Base-by-base conservation (phyloP, 1,284 basidiomycete species). In the Apiotrichum akiyoshidainum region DNA sequence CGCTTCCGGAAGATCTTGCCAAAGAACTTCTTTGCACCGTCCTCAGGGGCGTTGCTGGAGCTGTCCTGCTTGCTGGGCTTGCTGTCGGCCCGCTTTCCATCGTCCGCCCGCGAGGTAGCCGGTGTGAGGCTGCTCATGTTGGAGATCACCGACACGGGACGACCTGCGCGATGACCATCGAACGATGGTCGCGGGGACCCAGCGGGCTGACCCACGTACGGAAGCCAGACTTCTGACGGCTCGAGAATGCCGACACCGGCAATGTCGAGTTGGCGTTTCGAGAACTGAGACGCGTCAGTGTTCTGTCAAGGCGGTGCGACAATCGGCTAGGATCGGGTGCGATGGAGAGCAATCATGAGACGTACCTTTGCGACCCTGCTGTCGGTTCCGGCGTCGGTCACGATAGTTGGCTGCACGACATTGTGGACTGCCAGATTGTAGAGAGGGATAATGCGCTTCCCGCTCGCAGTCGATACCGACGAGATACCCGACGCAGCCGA, bases 371-470 rank as follows among this genome's bases (percentile, higher is more conserved):
- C 93, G 13, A 99, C 87, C 75, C 90, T 92, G 34, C 90, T 90
- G 65, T 98, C 95, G 0, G 95, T 99, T 4, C 92, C 93, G 39
- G 77, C 75, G 56, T 77, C 74, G 8, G 74, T 74, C 35, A 91
- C 86, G 57, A 96, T 87, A 34, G 87, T 87, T 62, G 94, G 94
- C 12, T 92, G 88, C 81, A 95, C 84, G 58, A 98, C 90, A 65
- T 90, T 91, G 78, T 99, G 94, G 2, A 77, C 71, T 55, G 90
- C 87, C 37, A 98, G 83, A 70, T 95, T 97, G 80, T 96, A 98
- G 16, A 97, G 82, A 0, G 95, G 94, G 50, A 93, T 88, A 66
- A 97, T 93, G 67, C 87, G 86, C 16, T 67, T 69, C 11, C 63
- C 57, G 7, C 51, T 50, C 12, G 16, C 58, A 26, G 22, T 33